Evolutionary conservation across 2,329 filamentous ascomycete genomes (phyloP), one percentile per base, ranked within the genome.

Genomic region (Massarina eburnea): DNA sequence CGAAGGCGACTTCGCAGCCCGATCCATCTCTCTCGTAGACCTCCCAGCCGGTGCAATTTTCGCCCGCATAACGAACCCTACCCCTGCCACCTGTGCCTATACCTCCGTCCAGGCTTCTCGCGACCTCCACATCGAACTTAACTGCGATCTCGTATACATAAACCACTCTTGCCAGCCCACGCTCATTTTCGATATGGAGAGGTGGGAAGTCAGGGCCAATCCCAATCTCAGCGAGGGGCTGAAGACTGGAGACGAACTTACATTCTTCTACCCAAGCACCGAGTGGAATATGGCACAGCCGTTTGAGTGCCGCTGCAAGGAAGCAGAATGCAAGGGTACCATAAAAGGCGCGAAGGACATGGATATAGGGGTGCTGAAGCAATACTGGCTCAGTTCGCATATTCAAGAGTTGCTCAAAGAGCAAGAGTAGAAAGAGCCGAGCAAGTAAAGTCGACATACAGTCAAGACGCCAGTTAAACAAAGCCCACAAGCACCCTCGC

Each of bases 201-300:
- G 52, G 4, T 66, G 63, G 62, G 78, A 78, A 56, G 71, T 88
- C 52, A 71, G 84, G 20, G 82, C 80, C 9, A 80, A 79, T 6
- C 79, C 51, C 7, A 60, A 59, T 2, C 41, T 56, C 7, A 53
- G 52, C 14, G 51, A 45, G 1, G 67, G 65, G 0, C 40, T 70
- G 41, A 68, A 62, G 27, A 62, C 50, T 8, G 73, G 73, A 1
- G 71, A 74, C 27, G 69, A 72, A 41, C 48, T 75, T 35, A 71
- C 71, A 64, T 89, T 88, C 73, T 89, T 89, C 71, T 89, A 89
- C 58, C 85, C 86, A 3, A 87, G 83, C 43, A 88, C 85, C 1
- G 86, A 89, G 70, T 89, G 84, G 84, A 61, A 76, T 59, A 88
- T 89, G 85, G 81, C 82, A 24, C 85, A 89, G 73, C 78, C 83